phyloP scores from a whole-genome alignment of 179 eudicot genomes.

The Patellifolia procumbens region DNA sequence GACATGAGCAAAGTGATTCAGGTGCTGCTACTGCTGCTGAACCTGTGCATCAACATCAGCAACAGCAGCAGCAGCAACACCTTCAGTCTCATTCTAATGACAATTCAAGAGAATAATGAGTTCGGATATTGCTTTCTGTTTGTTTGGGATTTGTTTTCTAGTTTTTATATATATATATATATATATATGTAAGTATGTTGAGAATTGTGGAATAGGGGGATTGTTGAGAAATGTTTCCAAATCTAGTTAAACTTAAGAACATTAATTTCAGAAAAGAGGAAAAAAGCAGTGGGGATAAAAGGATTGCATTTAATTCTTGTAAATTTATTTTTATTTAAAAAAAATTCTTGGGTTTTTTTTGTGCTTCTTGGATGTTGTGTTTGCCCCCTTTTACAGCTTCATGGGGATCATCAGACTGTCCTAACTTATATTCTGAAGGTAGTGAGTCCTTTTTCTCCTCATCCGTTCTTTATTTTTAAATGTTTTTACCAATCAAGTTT shows the following conservation, averaged over 20 bases:
- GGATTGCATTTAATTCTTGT: conserved; percentile 22
- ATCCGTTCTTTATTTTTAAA: neutral
- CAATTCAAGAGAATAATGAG: conserved; percentile 40
- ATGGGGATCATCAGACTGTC: conserved; percentile 35
- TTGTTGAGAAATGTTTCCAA: conserved; percentile 31
- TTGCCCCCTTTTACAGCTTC: conserved; percentile 31
- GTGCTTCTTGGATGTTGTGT: conserved; percentile 19
- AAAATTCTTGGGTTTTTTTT: neutral
- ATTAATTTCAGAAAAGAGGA: conserved; percentile 15
- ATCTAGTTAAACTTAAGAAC: conserved; percentile 23
- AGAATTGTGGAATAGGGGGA: conserved; percentile 26
- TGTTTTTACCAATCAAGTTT: neutral
- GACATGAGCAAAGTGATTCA: conserved; percentile 22
- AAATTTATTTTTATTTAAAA: neutral
- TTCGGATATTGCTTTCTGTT: neutral
- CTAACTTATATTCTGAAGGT: conserved; percentile 19
- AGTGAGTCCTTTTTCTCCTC: neutral
- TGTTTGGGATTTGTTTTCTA: neutral
- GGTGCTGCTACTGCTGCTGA: conserved; percentile 21
- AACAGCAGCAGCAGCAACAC: conserved; percentile 24
- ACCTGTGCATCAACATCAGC: conserved; percentile 28
- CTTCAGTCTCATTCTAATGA: conserved; percentile 37
- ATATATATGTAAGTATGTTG: conserved; percentile 24
- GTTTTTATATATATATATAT: neutral
- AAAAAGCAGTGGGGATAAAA: neutral